Percentiles rank a stretch among this genome's conserved stretches.
phyloP scores from a whole-genome alignment of 306 rosid species.

The Calophaca sinica region DNA sequence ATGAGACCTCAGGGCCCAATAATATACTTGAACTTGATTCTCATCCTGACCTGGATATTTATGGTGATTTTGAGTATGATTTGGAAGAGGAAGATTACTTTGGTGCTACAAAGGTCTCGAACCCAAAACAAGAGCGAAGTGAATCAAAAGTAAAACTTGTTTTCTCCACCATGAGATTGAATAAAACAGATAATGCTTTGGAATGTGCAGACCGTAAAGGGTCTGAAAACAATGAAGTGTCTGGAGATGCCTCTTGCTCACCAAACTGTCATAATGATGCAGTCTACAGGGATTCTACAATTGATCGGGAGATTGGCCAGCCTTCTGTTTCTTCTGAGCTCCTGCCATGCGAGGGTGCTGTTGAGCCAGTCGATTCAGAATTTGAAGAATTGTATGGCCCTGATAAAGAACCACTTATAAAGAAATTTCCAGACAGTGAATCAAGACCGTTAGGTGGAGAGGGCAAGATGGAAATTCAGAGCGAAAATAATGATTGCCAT shows the following conservation, averaged over 20 bases:
- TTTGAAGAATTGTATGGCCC: conserved; percentile 91
- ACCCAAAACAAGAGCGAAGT: conserved; percentile 61
- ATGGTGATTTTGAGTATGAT: conserved; percentile 95
- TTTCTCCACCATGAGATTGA: conserved; percentile 74
- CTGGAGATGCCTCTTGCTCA: conserved; percentile 55
- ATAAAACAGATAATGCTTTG: conserved; percentile 48
- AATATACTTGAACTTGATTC: conserved; percentile 74
- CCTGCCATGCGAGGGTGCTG: conserved; percentile 55
- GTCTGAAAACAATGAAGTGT: conserved; percentile 51
- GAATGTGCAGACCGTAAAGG: conserved; percentile 52
- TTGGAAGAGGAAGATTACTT: conserved; percentile 91
- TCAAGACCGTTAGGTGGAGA: conserved; percentile 46
- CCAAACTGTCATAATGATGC: conserved; percentile 46
- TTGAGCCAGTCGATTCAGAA: conserved; percentile 77
- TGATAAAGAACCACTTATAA: conserved; percentile 66
- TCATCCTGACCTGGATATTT: conserved; percentile 85
- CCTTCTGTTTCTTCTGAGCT: conserved; percentile 64
- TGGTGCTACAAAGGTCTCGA: conserved; percentile 64
- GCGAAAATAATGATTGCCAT: conserved; percentile 44
- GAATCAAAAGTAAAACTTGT: conserved; percentile 81
- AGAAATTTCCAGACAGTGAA: conserved; percentile 55
- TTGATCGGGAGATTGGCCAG: conserved; percentile 52
- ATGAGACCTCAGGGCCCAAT: conserved; percentile 61
- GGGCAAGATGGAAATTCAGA: conserved; percentile 46
- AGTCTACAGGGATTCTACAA: conserved; percentile 41